phyloP scores from a whole-genome alignment of 2,329 filamentous ascomycete genomes.

The Penicillium sp. region DNA sequence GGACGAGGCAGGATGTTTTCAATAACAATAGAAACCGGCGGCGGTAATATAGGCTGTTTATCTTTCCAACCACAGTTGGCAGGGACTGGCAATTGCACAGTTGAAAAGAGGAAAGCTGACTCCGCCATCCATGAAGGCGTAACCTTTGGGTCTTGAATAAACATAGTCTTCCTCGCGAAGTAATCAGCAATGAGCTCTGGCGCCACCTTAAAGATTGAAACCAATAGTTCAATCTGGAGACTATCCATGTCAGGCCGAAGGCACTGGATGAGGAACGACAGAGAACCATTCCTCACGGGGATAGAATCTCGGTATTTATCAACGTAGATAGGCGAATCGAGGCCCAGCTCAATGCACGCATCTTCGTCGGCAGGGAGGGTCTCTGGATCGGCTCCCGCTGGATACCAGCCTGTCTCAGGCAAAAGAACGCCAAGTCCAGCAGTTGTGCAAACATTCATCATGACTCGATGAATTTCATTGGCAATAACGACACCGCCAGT shows the following conservation, averaged over 20 bases:
- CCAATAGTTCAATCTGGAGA: slow-evolving; percentile 76
- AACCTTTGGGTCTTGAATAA: slow-evolving; percentile 86
- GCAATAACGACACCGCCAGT: slow-evolving; percentile 56
- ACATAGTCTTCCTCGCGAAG: slow-evolving; percentile 74
- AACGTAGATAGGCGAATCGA: slow-evolving; percentile 69
- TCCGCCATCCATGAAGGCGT: slow-evolving; percentile 95
- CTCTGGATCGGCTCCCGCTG: slow-evolving; percentile 64
- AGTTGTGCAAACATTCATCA: slow-evolving; percentile 73
- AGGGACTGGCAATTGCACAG: slow-evolving; percentile 73
- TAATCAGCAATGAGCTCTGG: slow-evolving; percentile 88
- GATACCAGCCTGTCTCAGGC: slow-evolving; percentile 80
- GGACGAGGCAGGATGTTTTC: slow-evolving; percentile 85
- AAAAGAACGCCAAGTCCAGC: slow-evolving; percentile 71
- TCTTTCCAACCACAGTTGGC: slow-evolving; percentile 66
- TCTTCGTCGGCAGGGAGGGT: slow-evolving; percentile 49
- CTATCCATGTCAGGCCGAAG: slow-evolving; percentile 80
- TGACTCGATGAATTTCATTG: slow-evolving; percentile 70
- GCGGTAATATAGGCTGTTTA: slow-evolving; percentile 65
- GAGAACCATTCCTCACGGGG: slow-evolving; percentile 73
- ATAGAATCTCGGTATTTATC: slow-evolving; percentile 65
- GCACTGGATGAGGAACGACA: slow-evolving; percentile 75
- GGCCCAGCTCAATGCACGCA: slow-evolving; percentile 58
- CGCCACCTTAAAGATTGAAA: slow-evolving; percentile 74
- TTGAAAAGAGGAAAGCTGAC: slow-evolving; percentile 80
- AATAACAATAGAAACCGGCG: slow-evolving; percentile 73